Percentiles rank a stretch among this genome's conserved stretches.
These are phyloP conservation scores for Vicia villosa DNA, from an alignment of 306 rosid genomes.

Conservation along the genomic window DNA sequence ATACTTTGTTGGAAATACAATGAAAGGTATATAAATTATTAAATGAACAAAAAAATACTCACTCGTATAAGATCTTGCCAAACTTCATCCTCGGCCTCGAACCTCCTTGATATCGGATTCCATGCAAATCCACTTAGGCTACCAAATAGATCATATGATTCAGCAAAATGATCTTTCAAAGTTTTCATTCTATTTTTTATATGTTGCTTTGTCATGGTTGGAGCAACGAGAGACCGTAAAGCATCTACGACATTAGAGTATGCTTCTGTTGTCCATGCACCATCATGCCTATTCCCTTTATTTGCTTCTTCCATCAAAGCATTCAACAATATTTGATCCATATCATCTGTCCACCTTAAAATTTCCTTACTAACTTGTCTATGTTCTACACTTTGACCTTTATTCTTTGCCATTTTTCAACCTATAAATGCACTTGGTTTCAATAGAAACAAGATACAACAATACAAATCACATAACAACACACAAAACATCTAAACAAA, in stretches of 20 bases:
- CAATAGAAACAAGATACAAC: neutral
- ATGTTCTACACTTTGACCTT: neutral
- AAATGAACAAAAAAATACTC: neutral
- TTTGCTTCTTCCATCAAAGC: neutral
- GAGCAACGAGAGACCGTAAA: neutral
- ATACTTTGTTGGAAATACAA: neutral
- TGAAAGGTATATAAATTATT: neutral
- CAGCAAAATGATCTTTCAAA: neutral
- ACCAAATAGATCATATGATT: neutral
- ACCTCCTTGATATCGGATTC: neutral
- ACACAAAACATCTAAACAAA: neutral
- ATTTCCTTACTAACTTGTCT: neutral
- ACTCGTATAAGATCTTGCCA: neutral
- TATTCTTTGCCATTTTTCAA: neutral
- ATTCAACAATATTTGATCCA: neutral
- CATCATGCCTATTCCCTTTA: neutral
- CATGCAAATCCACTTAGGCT: neutral
- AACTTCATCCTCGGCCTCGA: neutral
- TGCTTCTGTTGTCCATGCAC: neutral
- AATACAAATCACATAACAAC: neutral
- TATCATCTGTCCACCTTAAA: neutral
- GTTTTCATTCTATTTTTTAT: neutral
- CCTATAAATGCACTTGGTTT: neutral
- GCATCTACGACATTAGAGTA: neutral
- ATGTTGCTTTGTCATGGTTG: conserved; percentile 3